phyloP scores from a whole-genome alignment of 2,329 filamentous ascomycete genomes.

The Hypoxylon sp. region DNA sequence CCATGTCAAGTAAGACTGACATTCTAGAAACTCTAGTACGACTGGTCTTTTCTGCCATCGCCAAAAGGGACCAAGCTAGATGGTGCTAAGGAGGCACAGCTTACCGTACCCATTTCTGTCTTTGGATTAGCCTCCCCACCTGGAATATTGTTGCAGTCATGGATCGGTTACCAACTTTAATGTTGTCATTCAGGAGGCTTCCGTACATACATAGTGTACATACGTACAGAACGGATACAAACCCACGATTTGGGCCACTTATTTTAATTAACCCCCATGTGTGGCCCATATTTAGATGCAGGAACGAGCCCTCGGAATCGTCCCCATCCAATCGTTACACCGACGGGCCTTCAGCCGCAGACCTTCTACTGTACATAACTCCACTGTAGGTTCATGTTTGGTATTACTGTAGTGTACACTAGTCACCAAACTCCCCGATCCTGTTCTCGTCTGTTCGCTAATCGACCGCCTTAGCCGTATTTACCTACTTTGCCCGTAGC shows the following conservation, averaged over 20 bases:
- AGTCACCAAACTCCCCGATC: too few species aligned
- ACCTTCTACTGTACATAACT: too few species aligned
- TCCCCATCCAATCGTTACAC: slow-evolving; percentile 27
- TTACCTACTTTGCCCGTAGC: slow-evolving; percentile 1
- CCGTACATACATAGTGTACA: too few species aligned
- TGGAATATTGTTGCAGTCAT: slow-evolving; percentile 12
- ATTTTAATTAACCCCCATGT: slow-evolving; percentile 11
- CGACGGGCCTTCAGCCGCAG: slow-evolving; percentile 28
- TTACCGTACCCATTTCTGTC: slow-evolving; percentile 21
- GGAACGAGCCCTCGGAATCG: slow-evolving; percentile 27
- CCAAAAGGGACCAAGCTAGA: slow-evolving; percentile 22
- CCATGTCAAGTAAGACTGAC: not conserved
- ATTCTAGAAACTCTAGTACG: not conserved
- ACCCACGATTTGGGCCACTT: slow-evolving; percentile 1
- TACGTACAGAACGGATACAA: not conserved
- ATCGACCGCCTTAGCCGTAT: slow-evolving; percentile 23
- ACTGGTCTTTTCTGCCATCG: not conserved
- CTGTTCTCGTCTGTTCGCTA: slow-evolving; percentile 30
- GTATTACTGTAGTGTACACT: too few species aligned
- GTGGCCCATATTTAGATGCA: slow-evolving; percentile 23
- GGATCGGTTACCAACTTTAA: not conserved
- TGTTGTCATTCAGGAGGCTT: not conserved
- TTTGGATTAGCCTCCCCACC: slow-evolving; percentile 7
- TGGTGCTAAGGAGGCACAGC: not conserved
- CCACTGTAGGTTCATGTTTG: too few species aligned